Evolutionary conservation across 2,329 filamentous ascomycete genomes (phyloP), one percentile per base, ranked within the genome.

Genomic region (Xylaria sp.): DNA sequence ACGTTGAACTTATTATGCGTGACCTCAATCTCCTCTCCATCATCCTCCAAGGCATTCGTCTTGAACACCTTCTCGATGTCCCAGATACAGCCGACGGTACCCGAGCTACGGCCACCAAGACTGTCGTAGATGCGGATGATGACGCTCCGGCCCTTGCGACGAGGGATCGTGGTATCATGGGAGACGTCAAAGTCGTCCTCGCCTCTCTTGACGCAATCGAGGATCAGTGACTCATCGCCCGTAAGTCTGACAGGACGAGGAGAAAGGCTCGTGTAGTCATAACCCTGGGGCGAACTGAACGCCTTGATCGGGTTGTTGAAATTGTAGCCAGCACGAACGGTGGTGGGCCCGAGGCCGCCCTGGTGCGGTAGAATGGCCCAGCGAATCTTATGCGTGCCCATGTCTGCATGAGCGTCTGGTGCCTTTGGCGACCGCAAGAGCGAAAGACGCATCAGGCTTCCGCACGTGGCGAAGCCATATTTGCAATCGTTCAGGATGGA

Each of bases 401-500:
- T 97, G 72, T 97, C 93, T 47, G 93, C 93, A 69, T 96, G 88
- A 4, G 86, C 92, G 73, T 97, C 93, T 0, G 93, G 93, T 0
- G 93, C 92, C 73, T 97, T 97, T 19, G 93, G 90, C 4, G 92
- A 87, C 47, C 93, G 87, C 16, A 97, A 82, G 18, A 97, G 81
- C 11, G 88, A 92, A 8, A 97, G 80, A 3, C 93, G 86, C 93
- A 97, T 97, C 58, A 92, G 74, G 71, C 89, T 94, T 49, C 93
- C 93, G 52, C 83, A 85, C 11, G 92, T 96, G 19, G 93, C 93
- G 71, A 97, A 97, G 16, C 93, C 93, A 71, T 96, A 97, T 74
- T 97, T 97, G 77, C 87, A 91, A 74, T 97, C 92, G 71, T 97
- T 97, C 60, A 97, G 82, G 63, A 97, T 90, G 2, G 90, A 93